Conservation (phyloP, 148 eudicot genomes). For the Polygonum aviculare region DNA sequence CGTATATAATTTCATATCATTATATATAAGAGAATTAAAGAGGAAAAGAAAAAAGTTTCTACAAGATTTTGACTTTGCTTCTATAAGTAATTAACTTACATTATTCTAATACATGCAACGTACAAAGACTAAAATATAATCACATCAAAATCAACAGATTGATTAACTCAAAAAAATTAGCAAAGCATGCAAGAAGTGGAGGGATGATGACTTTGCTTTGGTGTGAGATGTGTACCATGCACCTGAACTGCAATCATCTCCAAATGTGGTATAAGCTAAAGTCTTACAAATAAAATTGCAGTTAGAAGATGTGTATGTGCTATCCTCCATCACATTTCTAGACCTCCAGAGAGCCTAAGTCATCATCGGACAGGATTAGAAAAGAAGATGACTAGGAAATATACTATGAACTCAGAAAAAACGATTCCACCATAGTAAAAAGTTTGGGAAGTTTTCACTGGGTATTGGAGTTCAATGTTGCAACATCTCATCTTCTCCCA, state of each 20-base stretch:
- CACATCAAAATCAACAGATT: background rate
- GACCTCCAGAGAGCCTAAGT: background rate
- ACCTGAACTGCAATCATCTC: background rate
- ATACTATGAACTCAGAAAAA: conserved; percentile 77
- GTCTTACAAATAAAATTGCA: background rate
- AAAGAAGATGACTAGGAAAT: conserved; percentile 84
- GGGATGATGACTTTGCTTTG: background rate
- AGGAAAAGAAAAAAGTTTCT: no score
- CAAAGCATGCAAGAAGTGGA: background rate
- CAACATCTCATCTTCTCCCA: conserved; percentile 96
- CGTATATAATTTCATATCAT: no score
- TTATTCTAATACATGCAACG: background rate
- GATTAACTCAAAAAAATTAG: background rate
- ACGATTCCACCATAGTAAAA: conserved; percentile 87
- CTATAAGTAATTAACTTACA: no score
- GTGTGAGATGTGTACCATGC: background rate
- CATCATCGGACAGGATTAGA: conserved; percentile 77
- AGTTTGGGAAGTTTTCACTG: conserved; percentile 72
- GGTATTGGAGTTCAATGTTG: conserved; percentile 55
- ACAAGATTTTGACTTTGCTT: no score
- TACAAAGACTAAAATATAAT: background rate
- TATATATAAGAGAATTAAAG: no score
- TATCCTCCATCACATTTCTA: background rate
- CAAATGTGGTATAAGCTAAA: background rate
- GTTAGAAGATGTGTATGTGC: background rate